Conservation (phyloP, 192 early-diverging fungal genomes). For the Rhizoclosmatium sp. region DNA sequence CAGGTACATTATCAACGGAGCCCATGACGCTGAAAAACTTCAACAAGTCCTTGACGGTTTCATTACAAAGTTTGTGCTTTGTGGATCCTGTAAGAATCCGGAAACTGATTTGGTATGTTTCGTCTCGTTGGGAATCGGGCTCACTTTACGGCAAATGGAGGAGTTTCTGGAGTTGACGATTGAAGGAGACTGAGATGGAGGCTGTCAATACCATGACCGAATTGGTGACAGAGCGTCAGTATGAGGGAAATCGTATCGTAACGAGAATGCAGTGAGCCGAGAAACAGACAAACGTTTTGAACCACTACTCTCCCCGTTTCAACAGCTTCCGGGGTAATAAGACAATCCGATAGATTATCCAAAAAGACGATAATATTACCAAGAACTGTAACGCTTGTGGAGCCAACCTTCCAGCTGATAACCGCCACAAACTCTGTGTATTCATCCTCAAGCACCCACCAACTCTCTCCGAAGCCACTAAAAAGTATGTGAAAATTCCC, state of each 20-base stretch:
- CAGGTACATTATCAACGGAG: constrained; percentile 95
- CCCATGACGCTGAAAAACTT: constrained; percentile 86
- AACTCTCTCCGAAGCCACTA: constrained; percentile 31
- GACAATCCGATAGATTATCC: constrained; percentile 34
- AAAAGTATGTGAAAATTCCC: constrained; percentile 14
- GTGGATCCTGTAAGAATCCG: constrained; percentile 92
- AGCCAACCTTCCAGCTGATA: constrained; percentile 79
- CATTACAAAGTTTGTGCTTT: constrained; percentile 95
- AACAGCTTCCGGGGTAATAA: too few relatives aligned
- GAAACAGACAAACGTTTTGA: too few relatives aligned
- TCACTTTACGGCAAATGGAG: too few relatives aligned
- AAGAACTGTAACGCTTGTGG: constrained; percentile 95
- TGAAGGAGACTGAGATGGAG: too few relatives aligned
- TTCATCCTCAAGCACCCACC: constrained; percentile 96
- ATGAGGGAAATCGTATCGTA: too few relatives aligned
- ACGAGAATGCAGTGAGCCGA: too few relatives aligned
- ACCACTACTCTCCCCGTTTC: too few relatives aligned
- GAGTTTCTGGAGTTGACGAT: too few relatives aligned
- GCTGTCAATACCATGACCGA: too few relatives aligned
- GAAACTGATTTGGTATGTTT: constrained; percentile 87
- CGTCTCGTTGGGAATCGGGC: too few relatives aligned
- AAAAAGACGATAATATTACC: constrained; percentile 68
- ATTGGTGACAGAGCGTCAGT: too few relatives aligned
- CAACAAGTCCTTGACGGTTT: constrained; percentile 87
- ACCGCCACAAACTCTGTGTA: constrained; percentile 86